phyloP scores from a whole-genome alignment of 805 yeast species.

The Starmerella tilneyi region DNA sequence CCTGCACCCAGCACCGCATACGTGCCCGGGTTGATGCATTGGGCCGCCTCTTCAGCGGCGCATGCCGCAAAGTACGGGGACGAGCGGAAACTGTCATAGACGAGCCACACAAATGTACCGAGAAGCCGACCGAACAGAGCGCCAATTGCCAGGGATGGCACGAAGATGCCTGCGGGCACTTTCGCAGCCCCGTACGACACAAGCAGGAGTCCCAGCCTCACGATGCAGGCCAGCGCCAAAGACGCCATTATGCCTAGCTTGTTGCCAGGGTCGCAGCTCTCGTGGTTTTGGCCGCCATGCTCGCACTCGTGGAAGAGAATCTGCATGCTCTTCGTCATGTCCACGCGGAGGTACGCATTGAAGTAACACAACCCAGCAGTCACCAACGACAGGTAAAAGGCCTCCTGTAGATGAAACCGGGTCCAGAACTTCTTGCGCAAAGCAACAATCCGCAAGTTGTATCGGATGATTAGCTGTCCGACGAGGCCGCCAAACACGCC shows the following conservation, averaged over 20 bases:
- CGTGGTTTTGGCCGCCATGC: slow-evolving; percentile 34
- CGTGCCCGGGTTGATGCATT: slow-evolving; percentile 82
- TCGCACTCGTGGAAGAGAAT: slow-evolving; percentile 76
- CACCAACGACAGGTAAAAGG: slow-evolving; percentile 49
- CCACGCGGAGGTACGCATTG: slow-evolving; percentile 67
- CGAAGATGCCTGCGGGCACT: slow-evolving; percentile 93
- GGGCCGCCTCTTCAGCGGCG: background rate
- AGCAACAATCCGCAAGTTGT: slow-evolving; percentile 64
- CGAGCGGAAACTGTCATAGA: slow-evolving; percentile 36
- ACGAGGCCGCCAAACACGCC: slow-evolving; percentile 90
- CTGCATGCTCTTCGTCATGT: slow-evolving; percentile 95
- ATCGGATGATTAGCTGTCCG: slow-evolving; percentile 66
- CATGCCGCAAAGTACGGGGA: slow-evolving; percentile 29
- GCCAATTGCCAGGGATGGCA: slow-evolving; percentile 95
- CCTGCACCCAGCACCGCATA: slow-evolving; percentile 96
- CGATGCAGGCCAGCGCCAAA: slow-evolving; percentile 56
- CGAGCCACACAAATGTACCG: slow-evolving; percentile 57
- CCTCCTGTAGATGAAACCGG: slow-evolving; percentile 57
- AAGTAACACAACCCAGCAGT: slow-evolving; percentile 74
- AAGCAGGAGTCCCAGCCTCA: slow-evolving; percentile 62
- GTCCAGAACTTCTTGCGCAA: slow-evolving; percentile 63
- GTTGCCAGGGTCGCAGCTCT: slow-evolving; percentile 27
- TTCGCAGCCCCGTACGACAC: slow-evolving; percentile 76
- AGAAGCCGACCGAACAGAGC: slow-evolving; percentile 86
- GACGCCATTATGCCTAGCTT: slow-evolving; percentile 37